phyloP scores from a whole-genome alignment of 306 rosid genomes.

The Cicer yamashitae region DNA sequence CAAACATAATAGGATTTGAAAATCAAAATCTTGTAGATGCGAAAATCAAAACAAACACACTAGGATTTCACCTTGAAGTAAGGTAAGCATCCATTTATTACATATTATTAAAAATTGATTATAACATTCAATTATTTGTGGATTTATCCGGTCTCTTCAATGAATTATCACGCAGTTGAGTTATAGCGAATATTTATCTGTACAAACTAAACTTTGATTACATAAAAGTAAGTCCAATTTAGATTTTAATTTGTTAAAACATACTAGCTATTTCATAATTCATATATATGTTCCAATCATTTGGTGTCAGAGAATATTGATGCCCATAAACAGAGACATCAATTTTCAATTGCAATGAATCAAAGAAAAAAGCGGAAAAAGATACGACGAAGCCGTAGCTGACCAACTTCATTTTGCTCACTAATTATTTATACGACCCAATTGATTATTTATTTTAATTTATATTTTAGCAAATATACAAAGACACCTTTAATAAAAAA shows the following conservation, averaged over 20 bases:
- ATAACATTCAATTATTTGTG: too few species aligned
- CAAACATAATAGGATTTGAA: too few species aligned
- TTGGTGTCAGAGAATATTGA: constrained; percentile 55
- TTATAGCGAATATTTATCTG: not conserved
- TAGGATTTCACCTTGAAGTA: not conserved
- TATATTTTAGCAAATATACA: constrained; percentile 22
- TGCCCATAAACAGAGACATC: constrained; percentile 46
- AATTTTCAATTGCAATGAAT: constrained; percentile 37
- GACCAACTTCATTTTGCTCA: constrained; percentile 37
- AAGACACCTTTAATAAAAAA: not conserved
- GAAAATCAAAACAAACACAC: too few species aligned
- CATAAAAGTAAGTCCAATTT: not conserved
- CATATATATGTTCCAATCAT: constrained; percentile 54
- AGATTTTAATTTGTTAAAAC: constrained; percentile 25
- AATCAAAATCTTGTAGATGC: too few species aligned
- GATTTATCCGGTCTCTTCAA: too few species aligned
- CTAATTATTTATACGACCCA: constrained; percentile 34
- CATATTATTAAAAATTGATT: too few species aligned
- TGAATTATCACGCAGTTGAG: not conserved
- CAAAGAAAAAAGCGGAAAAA: constrained; percentile 23
- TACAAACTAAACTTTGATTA: not conserved
- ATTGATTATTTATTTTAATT: not conserved
- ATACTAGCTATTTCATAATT: constrained; percentile 34
- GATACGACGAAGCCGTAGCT: constrained; percentile 29
- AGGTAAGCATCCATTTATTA: too few species aligned